Evolutionary conservation across 257 asterid species (phyloP).

Genomic region (Forsythia suspensa): DNA sequence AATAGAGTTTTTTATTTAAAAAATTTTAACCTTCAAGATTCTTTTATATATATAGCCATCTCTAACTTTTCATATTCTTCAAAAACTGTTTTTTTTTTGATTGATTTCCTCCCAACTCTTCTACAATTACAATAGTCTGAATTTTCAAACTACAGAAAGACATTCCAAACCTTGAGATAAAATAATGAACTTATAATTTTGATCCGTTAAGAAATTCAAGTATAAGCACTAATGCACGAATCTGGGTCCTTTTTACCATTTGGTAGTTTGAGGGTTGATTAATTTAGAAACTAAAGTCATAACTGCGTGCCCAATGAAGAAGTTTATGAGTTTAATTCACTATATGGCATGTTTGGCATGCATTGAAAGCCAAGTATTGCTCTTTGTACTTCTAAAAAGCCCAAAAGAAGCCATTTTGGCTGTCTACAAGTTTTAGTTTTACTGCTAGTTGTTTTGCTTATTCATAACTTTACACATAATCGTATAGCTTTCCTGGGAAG

Average conservation of each 20-base stretch:
- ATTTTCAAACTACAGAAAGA: too few relatives aligned
- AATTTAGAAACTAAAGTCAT: background rate
- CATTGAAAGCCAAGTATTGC: background rate
- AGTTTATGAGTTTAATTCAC: background rate
- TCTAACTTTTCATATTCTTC: too few relatives aligned
- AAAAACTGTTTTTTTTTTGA: too few relatives aligned
- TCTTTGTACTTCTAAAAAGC: background rate
- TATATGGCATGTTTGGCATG: background rate
- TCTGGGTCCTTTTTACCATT: background rate
- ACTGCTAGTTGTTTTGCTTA: background rate
- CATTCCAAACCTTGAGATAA: too few relatives aligned
- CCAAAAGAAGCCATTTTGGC: too few relatives aligned
- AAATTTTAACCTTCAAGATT: too few relatives aligned
- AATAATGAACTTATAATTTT: background rate
- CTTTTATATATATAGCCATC: too few relatives aligned
- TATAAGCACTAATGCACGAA: background rate
- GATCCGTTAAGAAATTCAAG: background rate
- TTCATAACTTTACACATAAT: background rate
- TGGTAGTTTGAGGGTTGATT: background rate
- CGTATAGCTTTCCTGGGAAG: constrained; percentile 75
- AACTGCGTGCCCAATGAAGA: background rate
- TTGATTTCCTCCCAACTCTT: too few relatives aligned
- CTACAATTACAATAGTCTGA: too few relatives aligned
- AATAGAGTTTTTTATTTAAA: too few relatives aligned
- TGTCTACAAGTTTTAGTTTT: background rate